phyloP scores from a whole-genome alignment of 2,329 filamentous ascomycete species.

The Fusarium mexicanum region DNA sequence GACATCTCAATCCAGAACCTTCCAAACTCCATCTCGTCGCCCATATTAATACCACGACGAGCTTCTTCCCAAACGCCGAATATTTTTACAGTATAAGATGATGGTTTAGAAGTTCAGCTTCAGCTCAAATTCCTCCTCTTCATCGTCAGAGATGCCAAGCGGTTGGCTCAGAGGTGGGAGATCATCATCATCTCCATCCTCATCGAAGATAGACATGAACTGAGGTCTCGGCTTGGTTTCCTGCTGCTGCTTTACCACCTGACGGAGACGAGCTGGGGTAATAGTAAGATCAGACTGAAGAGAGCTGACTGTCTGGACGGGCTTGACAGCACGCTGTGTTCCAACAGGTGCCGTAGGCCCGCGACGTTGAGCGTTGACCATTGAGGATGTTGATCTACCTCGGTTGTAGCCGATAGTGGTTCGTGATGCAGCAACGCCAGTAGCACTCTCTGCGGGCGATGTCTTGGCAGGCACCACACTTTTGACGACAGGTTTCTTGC shows the following conservation, averaged over 20 bases:
- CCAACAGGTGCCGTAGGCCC: constrained; percentile 18
- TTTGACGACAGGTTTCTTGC: constrained; percentile 47
- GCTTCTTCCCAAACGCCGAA: constrained; percentile 31
- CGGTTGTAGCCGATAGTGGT: constrained; percentile 88
- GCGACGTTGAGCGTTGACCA: constrained; percentile 49
- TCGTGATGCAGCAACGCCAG: constrained; percentile 74
- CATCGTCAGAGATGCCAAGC: constrained; percentile 52
- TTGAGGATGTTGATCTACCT: constrained; percentile 68
- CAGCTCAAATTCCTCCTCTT: constrained; percentile 66
- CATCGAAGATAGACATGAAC: constrained; percentile 69
- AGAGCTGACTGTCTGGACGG: constrained; percentile 20
- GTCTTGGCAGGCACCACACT: constrained; percentile 56
- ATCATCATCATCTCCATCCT: constrained; percentile 53
- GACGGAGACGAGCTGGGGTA: constrained; percentile 54
- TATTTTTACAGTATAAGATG: constrained; percentile 19
- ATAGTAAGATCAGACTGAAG: constrained; percentile 52
- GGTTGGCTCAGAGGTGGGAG: constrained; percentile 41
- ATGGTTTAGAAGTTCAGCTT: constrained; percentile 51
- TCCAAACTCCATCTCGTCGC: constrained; percentile 25
- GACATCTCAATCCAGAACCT: background rate
- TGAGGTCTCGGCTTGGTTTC: constrained; percentile 54
- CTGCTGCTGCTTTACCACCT: constrained; percentile 36
- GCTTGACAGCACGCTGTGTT: constrained; percentile 28
- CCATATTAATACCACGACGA: background rate
- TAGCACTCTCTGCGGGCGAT: constrained; percentile 65